Conservation (phyloP, 75 land plant genomes). For the Cryptomeria japonica region DNA sequence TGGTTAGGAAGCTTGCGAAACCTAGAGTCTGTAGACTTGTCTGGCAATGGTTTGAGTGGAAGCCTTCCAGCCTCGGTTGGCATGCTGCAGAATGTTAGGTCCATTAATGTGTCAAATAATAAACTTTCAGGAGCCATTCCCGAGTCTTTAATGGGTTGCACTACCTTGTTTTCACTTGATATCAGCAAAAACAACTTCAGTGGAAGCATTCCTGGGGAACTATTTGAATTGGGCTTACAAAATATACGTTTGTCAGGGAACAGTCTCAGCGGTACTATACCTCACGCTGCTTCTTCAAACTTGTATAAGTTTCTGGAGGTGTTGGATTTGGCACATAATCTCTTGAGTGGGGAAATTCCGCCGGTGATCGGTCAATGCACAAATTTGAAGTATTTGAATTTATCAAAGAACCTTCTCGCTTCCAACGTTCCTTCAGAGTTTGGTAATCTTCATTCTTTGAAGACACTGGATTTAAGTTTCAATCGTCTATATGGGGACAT, state of each 20-base stretch:
- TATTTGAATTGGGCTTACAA: constrained; percentile 48
- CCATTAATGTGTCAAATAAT: constrained; percentile 60
- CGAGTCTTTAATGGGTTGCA: constrained; percentile 31
- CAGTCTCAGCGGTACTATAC: constrained; percentile 34
- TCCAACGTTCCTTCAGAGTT: constrained; percentile 63
- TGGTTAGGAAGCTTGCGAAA: constrained; percentile 61
- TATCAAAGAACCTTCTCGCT: constrained; percentile 48
- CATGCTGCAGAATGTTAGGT: constrained; percentile 42
- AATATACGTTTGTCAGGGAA: constrained; percentile 44
- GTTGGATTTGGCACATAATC: constrained; percentile 61
- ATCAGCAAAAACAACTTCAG: constrained; percentile 50
- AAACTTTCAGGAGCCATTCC: constrained; percentile 58
- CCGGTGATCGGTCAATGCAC: constrained; percentile 34
- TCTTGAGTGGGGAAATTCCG: constrained; percentile 59
- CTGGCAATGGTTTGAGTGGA: constrained; percentile 65
- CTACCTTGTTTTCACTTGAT: constrained; percentile 39
- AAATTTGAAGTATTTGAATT: constrained; percentile 47
- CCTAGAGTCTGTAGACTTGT: constrained; percentile 67
- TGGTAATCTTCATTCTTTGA: constrained; percentile 38
- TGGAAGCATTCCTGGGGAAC: constrained; percentile 61
- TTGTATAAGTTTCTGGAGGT: constrained; percentile 29
- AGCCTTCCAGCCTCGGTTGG: constrained; percentile 61
- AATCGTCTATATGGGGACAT: constrained; percentile 66
- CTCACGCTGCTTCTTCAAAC: constrained; percentile 9
- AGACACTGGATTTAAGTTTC: constrained; percentile 56